phyloP scores from a whole-genome alignment of 1,284 basidiomycete species.

The Moniliophthora roreri region DNA sequence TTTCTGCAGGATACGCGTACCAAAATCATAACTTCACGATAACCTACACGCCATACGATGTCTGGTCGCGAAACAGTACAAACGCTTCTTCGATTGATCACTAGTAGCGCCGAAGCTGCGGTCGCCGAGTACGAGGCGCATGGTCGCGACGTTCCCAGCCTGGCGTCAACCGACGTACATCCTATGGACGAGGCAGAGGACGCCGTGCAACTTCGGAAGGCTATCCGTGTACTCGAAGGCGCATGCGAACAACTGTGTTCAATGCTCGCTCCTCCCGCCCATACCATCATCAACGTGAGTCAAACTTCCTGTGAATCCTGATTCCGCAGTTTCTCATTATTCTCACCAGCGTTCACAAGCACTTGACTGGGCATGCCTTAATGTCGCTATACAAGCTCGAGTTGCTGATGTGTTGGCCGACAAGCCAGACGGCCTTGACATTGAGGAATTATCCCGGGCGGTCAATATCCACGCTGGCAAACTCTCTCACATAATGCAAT shows the following conservation, averaged over 20 bases:
- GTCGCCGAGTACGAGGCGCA: background rate
- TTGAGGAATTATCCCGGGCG: slow-evolving; percentile 27
- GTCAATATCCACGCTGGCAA: slow-evolving; percentile 27
- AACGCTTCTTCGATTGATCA: background rate
- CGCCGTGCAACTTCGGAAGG: background rate
- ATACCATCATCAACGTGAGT: slow-evolving; percentile 2
- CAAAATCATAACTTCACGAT: too few species aligned
- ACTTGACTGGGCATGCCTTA: slow-evolving; percentile 27
- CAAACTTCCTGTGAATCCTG: background rate
- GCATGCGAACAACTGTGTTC: slow-evolving; percentile 2
- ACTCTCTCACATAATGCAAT: slow-evolving; percentile 30
- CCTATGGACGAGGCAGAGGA: background rate
- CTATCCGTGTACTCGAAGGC: background rate
- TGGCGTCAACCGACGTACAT: background rate
- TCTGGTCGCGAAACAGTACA: slow-evolving; percentile 1
- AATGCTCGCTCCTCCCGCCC: background rate
- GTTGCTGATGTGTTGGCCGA: slow-evolving; percentile 28
- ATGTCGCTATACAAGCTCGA: slow-evolving; percentile 25
- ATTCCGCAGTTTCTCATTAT: slow-evolving; percentile 9
- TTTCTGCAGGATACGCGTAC: too few species aligned
- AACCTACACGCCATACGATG: background rate
- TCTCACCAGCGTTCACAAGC: background rate
- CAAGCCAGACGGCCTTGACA: slow-evolving; percentile 29
- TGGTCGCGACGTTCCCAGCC: background rate
- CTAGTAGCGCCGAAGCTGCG: background rate